Conservation (phyloP, 306 rosid genomes). For the Casuarina equisetifolia region DNA sequence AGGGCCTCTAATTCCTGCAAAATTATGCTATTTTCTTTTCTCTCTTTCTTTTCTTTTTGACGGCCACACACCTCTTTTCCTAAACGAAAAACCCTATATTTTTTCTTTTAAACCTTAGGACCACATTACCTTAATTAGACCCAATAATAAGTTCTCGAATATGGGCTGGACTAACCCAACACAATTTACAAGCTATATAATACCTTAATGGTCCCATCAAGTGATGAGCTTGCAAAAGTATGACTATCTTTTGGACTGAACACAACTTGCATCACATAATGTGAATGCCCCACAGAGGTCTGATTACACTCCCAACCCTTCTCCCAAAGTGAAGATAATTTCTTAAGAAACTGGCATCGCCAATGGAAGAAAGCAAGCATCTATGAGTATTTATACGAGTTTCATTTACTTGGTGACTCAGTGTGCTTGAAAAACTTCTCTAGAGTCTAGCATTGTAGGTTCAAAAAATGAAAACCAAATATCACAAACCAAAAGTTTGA, state of each 20-base stretch:
- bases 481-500: no score
- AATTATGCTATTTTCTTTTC: no score
- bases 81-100: no score
- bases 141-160: no score
- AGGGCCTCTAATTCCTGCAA: no score
- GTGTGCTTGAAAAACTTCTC: slow-evolving; percentile 98
- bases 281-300: slow-evolving; percentile 98
- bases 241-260: slow-evolving; percentile 97
- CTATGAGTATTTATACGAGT: not conserved
- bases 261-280: slow-evolving; percentile 99
- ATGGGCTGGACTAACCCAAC: no score
- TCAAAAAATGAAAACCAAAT: not conserved
- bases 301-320: slow-evolving; percentile 98
- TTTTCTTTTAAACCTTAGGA: no score
- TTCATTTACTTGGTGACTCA: slow-evolving; percentile 78
- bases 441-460: slow-evolving; percentile 68
- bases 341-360: no score
- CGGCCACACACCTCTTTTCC: no score
- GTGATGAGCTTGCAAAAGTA: slow-evolving; percentile 99
- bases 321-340: slow-evolving; percentile 50
- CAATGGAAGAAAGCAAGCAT: no score
- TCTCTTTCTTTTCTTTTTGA: no score
- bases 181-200: slow-evolving; percentile 8
- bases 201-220: slow-evolving; percentile 99
- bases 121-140: no score